A percentile compares a stretch with the other conserved stretches of the same genome.
Evolutionary conservation across 2,329 filamentous ascomycete species (phyloP).

Genomic region (Fusarium camptoceras): DNA sequence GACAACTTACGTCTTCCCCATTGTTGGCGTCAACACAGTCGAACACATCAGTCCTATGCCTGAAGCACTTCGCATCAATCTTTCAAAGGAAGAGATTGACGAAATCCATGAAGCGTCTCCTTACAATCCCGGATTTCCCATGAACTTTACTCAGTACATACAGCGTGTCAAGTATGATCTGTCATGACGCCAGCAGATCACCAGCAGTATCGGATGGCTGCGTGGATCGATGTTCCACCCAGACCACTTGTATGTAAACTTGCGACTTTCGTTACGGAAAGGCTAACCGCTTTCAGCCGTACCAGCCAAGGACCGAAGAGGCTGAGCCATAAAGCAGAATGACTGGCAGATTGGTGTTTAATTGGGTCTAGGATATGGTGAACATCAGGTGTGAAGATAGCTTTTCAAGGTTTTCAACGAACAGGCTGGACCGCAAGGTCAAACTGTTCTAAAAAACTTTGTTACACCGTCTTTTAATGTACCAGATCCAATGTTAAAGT

Average conservation of each 20-base stretch:
- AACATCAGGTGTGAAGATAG: rapidly evolving
- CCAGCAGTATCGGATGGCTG: not conserved
- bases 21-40: constrained; percentile 22
- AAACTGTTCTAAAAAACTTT: too few relatives aligned
- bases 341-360: rapidly evolving
- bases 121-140: not conserved
- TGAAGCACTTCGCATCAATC: not conserved
- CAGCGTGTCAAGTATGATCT: not conserved
- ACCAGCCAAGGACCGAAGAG: not conserved
- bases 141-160: not conserved
- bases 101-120: constrained; percentile 19
- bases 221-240: not conserved
- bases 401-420: too few relatives aligned
- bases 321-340: rapidly evolving
- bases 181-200: not conserved
- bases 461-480: too few relatives aligned
- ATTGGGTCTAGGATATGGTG: not conserved
- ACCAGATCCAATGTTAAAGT: too few relatives aligned
- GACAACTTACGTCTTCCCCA: constrained; percentile 24
- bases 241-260: not conserved
- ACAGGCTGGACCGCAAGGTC: too few relatives aligned
- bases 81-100: constrained; percentile 4
- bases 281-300: rapidly evolving
- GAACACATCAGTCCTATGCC: constrained; percentile 22
- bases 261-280: not conserved